A percentile compares a stretch with the other conserved stretches of the same genome.
These are phyloP conservation scores for Penicillium expansum DNA, from an alignment of 2,329 filamentous ascomycete species.

Conservation along the genomic window DNA sequence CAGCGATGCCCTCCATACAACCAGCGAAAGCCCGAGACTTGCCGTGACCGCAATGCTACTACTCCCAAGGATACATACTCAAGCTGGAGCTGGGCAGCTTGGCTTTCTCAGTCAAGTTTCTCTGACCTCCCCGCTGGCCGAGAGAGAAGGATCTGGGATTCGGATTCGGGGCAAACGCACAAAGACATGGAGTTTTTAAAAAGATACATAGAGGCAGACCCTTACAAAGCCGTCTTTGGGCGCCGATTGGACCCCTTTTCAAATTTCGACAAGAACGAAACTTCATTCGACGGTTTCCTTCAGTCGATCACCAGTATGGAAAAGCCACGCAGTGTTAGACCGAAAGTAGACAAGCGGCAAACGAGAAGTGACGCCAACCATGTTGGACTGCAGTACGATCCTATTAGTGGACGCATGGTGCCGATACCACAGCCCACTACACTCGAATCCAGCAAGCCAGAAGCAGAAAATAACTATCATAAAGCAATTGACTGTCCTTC, in stretches of 20 bases:
- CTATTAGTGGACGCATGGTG: conserved; percentile 44
- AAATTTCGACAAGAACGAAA: conserved; percentile 19
- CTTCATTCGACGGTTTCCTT: conserved; percentile 31
- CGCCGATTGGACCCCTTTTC: conserved; percentile 29
- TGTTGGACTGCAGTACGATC: conserved; percentile 38
- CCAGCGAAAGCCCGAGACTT: conserved; percentile 2
- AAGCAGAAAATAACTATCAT: not conserved
- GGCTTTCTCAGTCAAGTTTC: conserved; percentile 11
- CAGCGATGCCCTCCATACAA: conserved; percentile 12
- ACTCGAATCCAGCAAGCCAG: not conserved
- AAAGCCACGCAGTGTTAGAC: conserved; percentile 5
- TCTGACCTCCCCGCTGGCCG: conserved; percentile 6
- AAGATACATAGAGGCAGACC: conserved; percentile 38
- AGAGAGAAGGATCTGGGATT: conserved; percentile 21
- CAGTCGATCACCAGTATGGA: conserved; percentile 25
- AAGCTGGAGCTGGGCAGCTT: conserved; percentile 1
- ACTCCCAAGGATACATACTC: conserved; percentile 2
- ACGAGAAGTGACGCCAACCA: conserved; percentile 1
- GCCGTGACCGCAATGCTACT: conserved; percentile 6
- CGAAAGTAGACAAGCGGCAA: conserved; percentile 5
- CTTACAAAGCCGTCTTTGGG: conserved; percentile 43
- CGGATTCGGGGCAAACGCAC: conserved; percentile 22
- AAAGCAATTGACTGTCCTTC: not conserved
- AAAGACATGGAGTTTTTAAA: conserved; percentile 38
- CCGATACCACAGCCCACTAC: conserved; percentile 13